Base-by-base conservation (phyloP, 225 moss, liverwort and hornwort species). In the Bryum argenteum region DNA sequence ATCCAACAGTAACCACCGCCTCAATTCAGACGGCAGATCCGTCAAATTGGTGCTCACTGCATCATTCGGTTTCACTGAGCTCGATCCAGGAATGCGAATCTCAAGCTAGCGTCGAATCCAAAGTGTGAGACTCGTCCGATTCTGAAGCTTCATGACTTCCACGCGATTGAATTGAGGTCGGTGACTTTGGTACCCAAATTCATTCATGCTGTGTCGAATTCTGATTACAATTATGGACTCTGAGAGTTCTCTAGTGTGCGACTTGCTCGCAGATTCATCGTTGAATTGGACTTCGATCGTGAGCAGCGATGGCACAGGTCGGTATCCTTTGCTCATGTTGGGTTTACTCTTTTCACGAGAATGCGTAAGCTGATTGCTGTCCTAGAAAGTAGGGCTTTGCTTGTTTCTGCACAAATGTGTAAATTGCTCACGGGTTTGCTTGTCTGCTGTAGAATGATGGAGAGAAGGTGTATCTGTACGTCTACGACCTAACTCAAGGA, bases 401-500 rank as follows among this genome's bases (percentile, higher is more conserved):
- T 67, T 10, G 11, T 57, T 56, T 47, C 5, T 5, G 12, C 11
- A 44, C 19, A 37, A 41, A 59, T 15, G 24, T 26, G 13, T 5
- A 17, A 54, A 15, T 59, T 44, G 39, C 8, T 54, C 56, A 39
- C 18, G 38, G 21, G 42, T 66, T 85, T 47, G 47, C 14, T 47
- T 15, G 61, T 10, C 6, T 68, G 54, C 54, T 57, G 65, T 69
- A 86, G 86, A 77, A 72, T 65, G 86, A 78, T 61, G 83, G 86
- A 42, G 86, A 86, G 75, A 83, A 75, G 69, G 86, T 86, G 52
- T 54, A 64, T 48, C 71, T 86, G 37, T 86, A 86, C 57, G 55
- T 86, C 17, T 86, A 86, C 65, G 86, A 86, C 60, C 77, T 86
- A 57, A 80, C 80, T 12, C 80, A 69, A 43, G 86, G 86, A 44